A percentile compares a stretch with the other conserved stretches of the same genome.
Evolutionary conservation across 164 flowering plant genomes (phyloP).

Genomic region (Paratinospora sagittata): DNA sequence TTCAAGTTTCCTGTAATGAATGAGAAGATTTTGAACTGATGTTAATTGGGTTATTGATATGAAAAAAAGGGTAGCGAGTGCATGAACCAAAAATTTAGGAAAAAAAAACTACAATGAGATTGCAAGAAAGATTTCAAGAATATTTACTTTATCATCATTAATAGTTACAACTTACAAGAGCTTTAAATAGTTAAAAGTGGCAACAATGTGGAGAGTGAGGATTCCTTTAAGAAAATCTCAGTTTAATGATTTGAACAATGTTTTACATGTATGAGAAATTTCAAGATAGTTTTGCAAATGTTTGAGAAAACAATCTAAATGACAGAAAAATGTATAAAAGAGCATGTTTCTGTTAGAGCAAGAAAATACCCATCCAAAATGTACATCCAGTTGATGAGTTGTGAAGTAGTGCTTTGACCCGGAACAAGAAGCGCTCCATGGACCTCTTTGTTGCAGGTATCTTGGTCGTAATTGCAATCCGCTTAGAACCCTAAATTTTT

Average conservation of each 20-base stretch:
- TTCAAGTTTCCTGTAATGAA: conserved; percentile 57
- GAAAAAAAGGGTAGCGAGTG: too few relatives aligned
- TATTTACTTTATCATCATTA: not conserved
- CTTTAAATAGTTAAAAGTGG: too few relatives aligned
- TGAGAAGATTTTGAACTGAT: not conserved
- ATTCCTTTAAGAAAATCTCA: too few relatives aligned
- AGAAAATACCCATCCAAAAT: conserved; percentile 72
- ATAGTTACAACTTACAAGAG: too few relatives aligned
- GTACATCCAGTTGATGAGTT: conserved; percentile 52
- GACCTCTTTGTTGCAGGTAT: conserved; percentile 82
- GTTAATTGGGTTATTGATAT: not conserved
- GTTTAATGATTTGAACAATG: not conserved
- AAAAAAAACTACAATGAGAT: not conserved
- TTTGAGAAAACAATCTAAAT: not conserved
- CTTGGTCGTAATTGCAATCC: conserved; percentile 60
- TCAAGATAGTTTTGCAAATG: too few relatives aligned
- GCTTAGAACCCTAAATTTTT: conserved; percentile 53
- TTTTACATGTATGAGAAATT: too few relatives aligned
- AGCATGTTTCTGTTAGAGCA: not conserved
- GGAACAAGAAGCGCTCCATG: conserved; percentile 76
- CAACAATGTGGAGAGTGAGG: too few relatives aligned
- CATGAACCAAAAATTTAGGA: not conserved
- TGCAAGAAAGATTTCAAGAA: not conserved
- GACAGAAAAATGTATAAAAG: not conserved
- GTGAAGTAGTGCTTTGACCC: conserved; percentile 77